Percentiles rank a stretch among this genome's conserved stretches.
These are phyloP conservation scores for Ogataea allantospora DNA, from an alignment of 805 yeast species.

Conservation along the genomic window DNA sequence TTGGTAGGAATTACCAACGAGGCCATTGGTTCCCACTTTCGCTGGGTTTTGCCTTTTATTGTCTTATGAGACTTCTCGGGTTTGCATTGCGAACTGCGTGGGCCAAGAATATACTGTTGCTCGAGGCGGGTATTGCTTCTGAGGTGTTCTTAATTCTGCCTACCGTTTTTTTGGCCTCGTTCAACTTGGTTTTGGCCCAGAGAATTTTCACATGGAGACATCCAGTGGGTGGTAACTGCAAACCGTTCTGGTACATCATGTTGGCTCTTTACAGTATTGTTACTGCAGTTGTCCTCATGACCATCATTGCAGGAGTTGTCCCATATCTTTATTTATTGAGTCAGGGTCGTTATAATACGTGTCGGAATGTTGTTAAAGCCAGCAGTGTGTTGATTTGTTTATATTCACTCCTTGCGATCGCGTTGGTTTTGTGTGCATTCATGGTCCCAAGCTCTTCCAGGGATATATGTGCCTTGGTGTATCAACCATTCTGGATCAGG, in stretches of 20 bases:
- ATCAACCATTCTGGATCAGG: constrained; percentile 80
- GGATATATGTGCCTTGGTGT: constrained; percentile 49
- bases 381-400: constrained; percentile 45
- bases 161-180: constrained; percentile 54
- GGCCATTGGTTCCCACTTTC: constrained; percentile 62
- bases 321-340: constrained; percentile 59
- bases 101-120: constrained; percentile 48
- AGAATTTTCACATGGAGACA: constrained; percentile 76
- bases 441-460: constrained; percentile 51
- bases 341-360: constrained; percentile 43
- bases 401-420: constrained; percentile 54
- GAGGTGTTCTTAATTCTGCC: constrained; percentile 57
- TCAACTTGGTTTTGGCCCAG: constrained; percentile 66
- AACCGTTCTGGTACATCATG: constrained; percentile 51
- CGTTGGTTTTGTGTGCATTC: constrained; percentile 50
- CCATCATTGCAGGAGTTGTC: constrained; percentile 58
- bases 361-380: constrained; percentile 53
- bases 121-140: constrained; percentile 53
- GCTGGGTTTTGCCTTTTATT: constrained; percentile 52
- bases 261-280: constrained; percentile 51
- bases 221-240: constrained; percentile 62
- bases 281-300: constrained; percentile 59
- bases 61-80: constrained; percentile 54
- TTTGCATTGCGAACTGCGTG: constrained; percentile 57
- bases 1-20: constrained; percentile 45